phyloP scores from a whole-genome alignment of 208 protist genomes.

The Tritrichomonas foetus region DNA sequence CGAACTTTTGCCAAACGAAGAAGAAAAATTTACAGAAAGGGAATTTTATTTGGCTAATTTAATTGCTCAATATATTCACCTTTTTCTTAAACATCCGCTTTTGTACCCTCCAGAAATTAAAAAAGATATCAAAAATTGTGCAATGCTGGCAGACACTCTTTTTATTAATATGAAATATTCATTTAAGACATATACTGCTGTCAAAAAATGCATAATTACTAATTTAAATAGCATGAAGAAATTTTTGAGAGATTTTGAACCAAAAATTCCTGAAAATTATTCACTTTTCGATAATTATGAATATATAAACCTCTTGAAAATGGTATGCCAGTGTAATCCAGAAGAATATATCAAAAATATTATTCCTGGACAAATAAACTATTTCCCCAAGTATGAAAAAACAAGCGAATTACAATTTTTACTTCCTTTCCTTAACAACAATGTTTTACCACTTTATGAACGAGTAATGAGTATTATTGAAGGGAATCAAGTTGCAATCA shows the following conservation, averaged over 20 bases:
- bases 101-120: background rate
- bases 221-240: background rate
- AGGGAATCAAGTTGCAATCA: background rate
- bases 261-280: background rate
- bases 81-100: background rate
- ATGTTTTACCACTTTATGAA: background rate
- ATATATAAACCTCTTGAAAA: background rate
- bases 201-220: background rate
- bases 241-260: background rate
- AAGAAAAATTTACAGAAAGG: background rate
- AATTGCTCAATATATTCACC: background rate
- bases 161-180: background rate
- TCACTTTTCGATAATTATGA: background rate
- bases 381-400: background rate
- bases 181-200: background rate
- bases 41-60: no score
- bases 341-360: background rate
- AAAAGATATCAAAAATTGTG: background rate
- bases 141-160: background rate
- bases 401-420: background rate
- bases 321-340: background rate
- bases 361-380: background rate
- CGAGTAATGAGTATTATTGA: background rate
- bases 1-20: background rate
- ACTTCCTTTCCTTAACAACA: background rate